A percentile compares a stretch with the other conserved stretches of the same genome.
Evolutionary conservation across 192 early-diverging fungal genomes (phyloP).

Genomic region (Obelidium mucronatum): DNA sequence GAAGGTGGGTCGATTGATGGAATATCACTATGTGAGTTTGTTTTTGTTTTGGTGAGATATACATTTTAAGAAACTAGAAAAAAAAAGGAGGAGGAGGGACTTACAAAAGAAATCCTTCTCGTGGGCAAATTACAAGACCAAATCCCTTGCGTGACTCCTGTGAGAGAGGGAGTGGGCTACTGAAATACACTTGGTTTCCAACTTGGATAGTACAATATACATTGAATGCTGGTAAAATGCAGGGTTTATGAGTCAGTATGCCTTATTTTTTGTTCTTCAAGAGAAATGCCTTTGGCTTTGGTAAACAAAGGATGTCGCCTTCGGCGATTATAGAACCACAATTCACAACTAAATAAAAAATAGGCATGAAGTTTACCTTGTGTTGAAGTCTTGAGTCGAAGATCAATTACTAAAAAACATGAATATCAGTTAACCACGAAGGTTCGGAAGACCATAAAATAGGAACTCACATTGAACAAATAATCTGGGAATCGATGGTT

Average conservation of each 20-base stretch:
- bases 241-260: background rate
- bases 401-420: constrained; percentile 11
- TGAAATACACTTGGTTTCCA: constrained; percentile 28
- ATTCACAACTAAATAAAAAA: background rate
- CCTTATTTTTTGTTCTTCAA: no score
- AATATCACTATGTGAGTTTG: constrained; percentile 27
- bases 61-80: background rate
- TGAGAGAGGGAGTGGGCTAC: constrained; percentile 17
- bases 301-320: no score
- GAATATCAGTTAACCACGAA: background rate
- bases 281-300: no score
- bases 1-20: constrained; percentile 24
- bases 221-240: constrained; percentile 17
- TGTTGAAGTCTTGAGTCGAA: constrained; percentile 23
- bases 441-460: background rate
- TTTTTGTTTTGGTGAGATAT: background rate
- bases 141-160: constrained; percentile 50
- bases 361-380: constrained; percentile 20
- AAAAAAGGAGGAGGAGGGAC: constrained; percentile 7
- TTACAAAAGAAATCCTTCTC: constrained; percentile 51
- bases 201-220: constrained; percentile 35
- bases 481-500: constrained; percentile 27
- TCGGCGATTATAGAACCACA: no score
- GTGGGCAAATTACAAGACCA: constrained; percentile 41
- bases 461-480: constrained; percentile 23